Conservation (phyloP, 257 asterid genomes). For the Nicotiana obtusifolia region DNA sequence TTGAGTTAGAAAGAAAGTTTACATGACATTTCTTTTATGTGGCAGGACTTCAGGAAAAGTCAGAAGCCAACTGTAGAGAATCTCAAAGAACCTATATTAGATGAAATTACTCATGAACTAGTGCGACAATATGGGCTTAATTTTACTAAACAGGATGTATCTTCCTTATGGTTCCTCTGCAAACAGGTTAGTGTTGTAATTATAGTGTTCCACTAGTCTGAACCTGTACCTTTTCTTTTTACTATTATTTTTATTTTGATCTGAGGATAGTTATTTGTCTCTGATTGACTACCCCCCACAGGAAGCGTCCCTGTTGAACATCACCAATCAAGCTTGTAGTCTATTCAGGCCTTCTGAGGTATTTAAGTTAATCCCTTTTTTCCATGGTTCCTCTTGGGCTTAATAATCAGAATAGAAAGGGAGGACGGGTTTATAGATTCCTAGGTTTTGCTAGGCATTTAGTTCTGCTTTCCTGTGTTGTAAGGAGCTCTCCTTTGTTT, state of each 20-base stretch:
- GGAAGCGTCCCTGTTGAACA: constrained; percentile 89
- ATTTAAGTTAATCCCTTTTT: constrained; percentile 17
- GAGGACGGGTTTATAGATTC: background rate
- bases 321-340: constrained; percentile 84
- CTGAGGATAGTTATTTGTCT: constrained; percentile 6
- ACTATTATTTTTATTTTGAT: background rate
- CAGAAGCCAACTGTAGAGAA: constrained; percentile 79
- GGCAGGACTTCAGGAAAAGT: constrained; percentile 69
- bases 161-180: constrained; percentile 87
- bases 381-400: background rate
- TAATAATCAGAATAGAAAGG: background rate
- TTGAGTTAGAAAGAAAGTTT: background rate
- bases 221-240: background rate
- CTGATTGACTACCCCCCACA: constrained; percentile 20
- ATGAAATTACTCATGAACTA: constrained; percentile 54
- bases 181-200: constrained; percentile 55
- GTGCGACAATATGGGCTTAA: constrained; percentile 65
- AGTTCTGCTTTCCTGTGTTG: background rate
- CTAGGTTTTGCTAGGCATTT: background rate
- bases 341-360: constrained; percentile 80
- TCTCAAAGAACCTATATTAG: constrained; percentile 69
- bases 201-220: constrained; percentile 11
- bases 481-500: background rate
- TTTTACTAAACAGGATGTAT: constrained; percentile 59
- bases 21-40: background rate